phyloP scores from a whole-genome alignment of 352 stramenopile species.

The Phytophthora idaei region DNA sequence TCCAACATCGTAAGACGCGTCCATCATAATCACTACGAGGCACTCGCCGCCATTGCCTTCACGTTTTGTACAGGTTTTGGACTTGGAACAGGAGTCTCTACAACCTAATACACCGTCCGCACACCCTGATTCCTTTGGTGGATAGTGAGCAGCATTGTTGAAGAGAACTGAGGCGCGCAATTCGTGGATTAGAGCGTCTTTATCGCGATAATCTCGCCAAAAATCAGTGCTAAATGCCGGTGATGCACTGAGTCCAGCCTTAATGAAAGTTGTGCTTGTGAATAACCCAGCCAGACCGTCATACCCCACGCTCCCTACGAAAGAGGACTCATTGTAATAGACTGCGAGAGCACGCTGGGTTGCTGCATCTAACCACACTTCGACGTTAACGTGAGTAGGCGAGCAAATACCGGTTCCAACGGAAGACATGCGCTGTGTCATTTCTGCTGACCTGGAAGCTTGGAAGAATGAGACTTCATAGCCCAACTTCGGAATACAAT shows the following conservation, averaged over 20 bases:
- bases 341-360: slow-evolving; percentile 11
- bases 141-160: slow-evolving; percentile 31
- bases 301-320: slow-evolving; percentile 47
- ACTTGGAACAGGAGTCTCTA: slow-evolving; percentile 49
- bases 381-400: slow-evolving; percentile 39
- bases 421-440: slow-evolving; percentile 53
- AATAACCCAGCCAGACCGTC: slow-evolving; percentile 44
- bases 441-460: slow-evolving; percentile 14
- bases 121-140: slow-evolving; percentile 29
- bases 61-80: slow-evolving; percentile 40
- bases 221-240: slow-evolving; percentile 50
- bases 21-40: slow-evolving; percentile 52
- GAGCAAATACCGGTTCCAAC: slow-evolving; percentile 31
- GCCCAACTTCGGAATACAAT: slow-evolving; percentile 30
- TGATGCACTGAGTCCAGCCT: slow-evolving; percentile 29
- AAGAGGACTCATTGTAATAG: slow-evolving; percentile 45
- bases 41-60: slow-evolving; percentile 41
- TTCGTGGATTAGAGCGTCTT: slow-evolving; percentile 33
- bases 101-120: slow-evolving; percentile 43
- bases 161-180: slow-evolving; percentile 33
- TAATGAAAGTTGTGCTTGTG: slow-evolving; percentile 44
- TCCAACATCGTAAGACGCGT: slow-evolving; percentile 37
- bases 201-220: slow-evolving; percentile 52
- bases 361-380: slow-evolving; percentile 24
- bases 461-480: slow-evolving; percentile 50